These are phyloP conservation scores for Ceratobasidium sp. DNA, from an alignment of 1,284 basidiomycete genomes.

Conservation along the genomic window DNA sequence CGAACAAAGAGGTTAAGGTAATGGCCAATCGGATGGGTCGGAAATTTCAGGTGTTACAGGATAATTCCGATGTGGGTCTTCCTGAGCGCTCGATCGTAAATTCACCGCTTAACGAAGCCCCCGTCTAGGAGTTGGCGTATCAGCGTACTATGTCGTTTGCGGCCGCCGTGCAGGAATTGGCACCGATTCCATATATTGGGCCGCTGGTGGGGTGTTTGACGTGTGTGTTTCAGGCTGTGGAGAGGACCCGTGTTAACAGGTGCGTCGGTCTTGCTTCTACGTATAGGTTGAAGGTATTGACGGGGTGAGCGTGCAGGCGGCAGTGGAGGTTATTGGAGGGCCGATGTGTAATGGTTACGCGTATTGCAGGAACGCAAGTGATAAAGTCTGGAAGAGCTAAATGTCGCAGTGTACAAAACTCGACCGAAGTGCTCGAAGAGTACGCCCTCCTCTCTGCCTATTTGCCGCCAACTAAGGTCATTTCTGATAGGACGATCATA, in stretches of 20 bases:
- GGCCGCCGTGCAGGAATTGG: too few relatives aligned
- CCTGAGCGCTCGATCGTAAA: too few relatives aligned
- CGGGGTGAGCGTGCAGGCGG: neutral
- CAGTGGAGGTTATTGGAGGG: slow-evolving; percentile 7
- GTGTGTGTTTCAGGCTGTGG: neutral
- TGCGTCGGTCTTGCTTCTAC: neutral
- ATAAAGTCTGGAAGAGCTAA: neutral
- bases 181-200: neutral
- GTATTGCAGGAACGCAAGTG: slow-evolving; percentile 11
- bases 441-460: neutral
- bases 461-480: neutral
- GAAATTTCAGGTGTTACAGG: neutral
- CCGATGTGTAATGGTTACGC: slow-evolving; percentile 27
- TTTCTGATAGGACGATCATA: neutral
- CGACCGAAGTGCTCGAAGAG: neutral
- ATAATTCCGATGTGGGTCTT: slow-evolving; percentile 12
- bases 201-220: neutral
- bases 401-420: neutral
- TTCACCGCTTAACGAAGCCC: too few relatives aligned
- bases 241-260: neutral
- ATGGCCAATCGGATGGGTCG: neutral
- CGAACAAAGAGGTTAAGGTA: neutral
- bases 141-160: too few relatives aligned
- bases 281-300: neutral
- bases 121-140: neutral